Evolutionary conservation across 2,329 filamentous ascomycete species (phyloP).

Genomic region (Clarireedia monteithiana): DNA sequence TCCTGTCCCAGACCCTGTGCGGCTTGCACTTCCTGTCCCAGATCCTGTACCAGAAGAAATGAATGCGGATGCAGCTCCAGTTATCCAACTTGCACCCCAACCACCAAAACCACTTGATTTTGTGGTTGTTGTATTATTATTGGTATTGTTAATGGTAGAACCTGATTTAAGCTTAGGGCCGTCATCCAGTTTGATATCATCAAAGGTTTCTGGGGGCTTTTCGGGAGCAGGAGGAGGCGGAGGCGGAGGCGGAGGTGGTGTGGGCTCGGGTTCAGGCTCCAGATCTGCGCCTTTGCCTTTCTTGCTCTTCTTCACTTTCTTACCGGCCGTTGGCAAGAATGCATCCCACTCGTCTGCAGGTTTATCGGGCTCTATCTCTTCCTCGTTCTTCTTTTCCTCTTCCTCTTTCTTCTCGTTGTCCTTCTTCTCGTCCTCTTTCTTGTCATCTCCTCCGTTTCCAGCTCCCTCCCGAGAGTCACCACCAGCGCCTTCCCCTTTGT

Average conservation of each 20-base stretch:
- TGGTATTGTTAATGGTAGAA: constrained; percentile 31
- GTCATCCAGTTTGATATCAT: constrained; percentile 62
- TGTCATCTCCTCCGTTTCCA: constrained; percentile 33
- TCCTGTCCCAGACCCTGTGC: constrained; percentile 28
- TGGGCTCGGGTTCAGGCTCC: constrained; percentile 14
- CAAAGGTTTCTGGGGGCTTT: constrained; percentile 46
- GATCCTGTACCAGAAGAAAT: constrained; percentile 23
- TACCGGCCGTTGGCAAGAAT: not conserved
- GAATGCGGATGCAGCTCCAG: constrained; percentile 32
- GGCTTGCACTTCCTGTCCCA: constrained; percentile 19
- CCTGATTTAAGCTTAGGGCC: constrained; percentile 50
- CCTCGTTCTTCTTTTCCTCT: not conserved
- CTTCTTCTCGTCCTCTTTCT: constrained; percentile 33
- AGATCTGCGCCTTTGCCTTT: constrained; percentile 32
- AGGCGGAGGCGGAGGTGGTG: constrained; percentile 20
- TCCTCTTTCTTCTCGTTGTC: constrained; percentile 52
- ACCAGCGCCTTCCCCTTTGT: constrained; percentile 29
- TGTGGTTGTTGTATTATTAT: constrained; percentile 27
- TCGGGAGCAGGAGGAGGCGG: constrained; percentile 27
- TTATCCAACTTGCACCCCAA: constrained; percentile 49
- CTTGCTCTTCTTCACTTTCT: constrained; percentile 42
- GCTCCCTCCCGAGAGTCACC: constrained; percentile 29
- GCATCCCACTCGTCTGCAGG: not conserved
- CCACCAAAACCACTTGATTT: constrained; percentile 42
- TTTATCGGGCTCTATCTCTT: not conserved